Base-by-base conservation (phyloP, 495 filamentous ascomycete species). In the Astrothelium subdiscretum region DNA sequence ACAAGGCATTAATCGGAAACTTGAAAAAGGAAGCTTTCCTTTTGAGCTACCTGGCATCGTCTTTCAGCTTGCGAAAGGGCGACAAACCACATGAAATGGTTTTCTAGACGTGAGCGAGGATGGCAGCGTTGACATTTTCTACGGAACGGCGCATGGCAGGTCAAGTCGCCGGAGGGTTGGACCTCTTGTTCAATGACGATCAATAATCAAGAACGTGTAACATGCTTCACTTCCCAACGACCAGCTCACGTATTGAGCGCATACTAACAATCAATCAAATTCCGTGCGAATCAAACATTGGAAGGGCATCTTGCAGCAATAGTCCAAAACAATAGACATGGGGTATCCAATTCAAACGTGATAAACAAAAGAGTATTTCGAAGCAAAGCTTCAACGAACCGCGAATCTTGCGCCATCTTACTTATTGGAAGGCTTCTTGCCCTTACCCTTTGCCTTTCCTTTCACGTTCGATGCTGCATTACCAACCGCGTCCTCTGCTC, bases 1-100 rank as follows among this genome's bases (percentile, higher is more conserved):
- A 99, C 81, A 92, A 96, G 86, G 83, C 89, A 65, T 80, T 99
- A 72, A 75, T 97, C 68, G 81, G 85, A 74, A 86, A 77, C 79
- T 90, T 99, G 81, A 97, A 97, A 89, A 95, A 96, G 83, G 91
- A 92, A 76, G 85, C 87, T 58, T 79, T 90, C 72, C 86, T 99
- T 73, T 76, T 84, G 73, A 87, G 85, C 75, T 97, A 97, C 82
- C 88, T 99, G 65, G 84, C 84, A 72, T 87, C 85, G 76, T 87
- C 84, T 70, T 99, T 97, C 86, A 92, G 87, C 83, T 86, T 97
- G 75, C 86, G 90, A 77, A 97, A 90, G 83, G 92, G 94, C 74
- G 94, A 98, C 82, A 88, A 90, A 84, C 94, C 95, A 77, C 94
- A 97, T 78, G 87, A 91, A 83, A 97, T 98, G 76, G 71, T 70